Percentiles rank a stretch among this genome's conserved stretches.
Conservation (phyloP, 2,329 filamentous ascomycete species). For the Cladosporium oxysporum region DNA sequence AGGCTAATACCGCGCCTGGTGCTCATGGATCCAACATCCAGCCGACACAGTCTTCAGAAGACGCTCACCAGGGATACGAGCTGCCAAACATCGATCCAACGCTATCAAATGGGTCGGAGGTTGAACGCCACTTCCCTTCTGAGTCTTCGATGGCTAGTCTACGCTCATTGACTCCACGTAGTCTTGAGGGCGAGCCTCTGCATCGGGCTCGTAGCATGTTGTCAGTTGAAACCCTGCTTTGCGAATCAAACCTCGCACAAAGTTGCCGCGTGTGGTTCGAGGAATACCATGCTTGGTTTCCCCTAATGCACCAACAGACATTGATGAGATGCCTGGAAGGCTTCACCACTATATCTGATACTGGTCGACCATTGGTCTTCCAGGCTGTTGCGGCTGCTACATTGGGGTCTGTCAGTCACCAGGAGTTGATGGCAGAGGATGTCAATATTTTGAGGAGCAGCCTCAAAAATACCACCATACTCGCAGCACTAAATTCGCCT, state of each 20-base stretch:
- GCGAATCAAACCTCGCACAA: constrained; percentile 9
- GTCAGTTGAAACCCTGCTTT: not conserved
- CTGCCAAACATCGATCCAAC: not conserved
- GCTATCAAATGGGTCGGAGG: not conserved
- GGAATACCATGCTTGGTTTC: constrained; percentile 42
- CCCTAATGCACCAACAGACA: constrained; percentile 37
- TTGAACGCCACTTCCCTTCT: not conserved
- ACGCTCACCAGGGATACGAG: too few relatives aligned
- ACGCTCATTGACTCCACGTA: not conserved
- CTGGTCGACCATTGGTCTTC: constrained; percentile 12
- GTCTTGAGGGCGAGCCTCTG: not conserved
- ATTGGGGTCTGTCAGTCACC: not conserved
- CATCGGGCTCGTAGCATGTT: not conserved
- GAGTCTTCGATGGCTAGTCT: not conserved
- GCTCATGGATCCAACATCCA: not conserved
- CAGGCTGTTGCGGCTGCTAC: constrained; percentile 18
- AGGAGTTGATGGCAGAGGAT: not conserved
- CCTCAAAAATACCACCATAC: not conserved
- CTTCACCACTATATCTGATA: constrained; percentile 7
- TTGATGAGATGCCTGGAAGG: constrained; percentile 27
- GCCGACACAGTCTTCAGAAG: not conserved
- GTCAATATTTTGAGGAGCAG: not conserved
- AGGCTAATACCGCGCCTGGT: not conserved
- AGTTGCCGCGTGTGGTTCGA: constrained; percentile 41
- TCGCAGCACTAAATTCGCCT: constrained; percentile 5